Evolutionary conservation across 495 filamentous ascomycete genomes (phyloP), one percentile per base, ranked within the genome.

Genomic region (Ascodesmis nigricans): DNA sequence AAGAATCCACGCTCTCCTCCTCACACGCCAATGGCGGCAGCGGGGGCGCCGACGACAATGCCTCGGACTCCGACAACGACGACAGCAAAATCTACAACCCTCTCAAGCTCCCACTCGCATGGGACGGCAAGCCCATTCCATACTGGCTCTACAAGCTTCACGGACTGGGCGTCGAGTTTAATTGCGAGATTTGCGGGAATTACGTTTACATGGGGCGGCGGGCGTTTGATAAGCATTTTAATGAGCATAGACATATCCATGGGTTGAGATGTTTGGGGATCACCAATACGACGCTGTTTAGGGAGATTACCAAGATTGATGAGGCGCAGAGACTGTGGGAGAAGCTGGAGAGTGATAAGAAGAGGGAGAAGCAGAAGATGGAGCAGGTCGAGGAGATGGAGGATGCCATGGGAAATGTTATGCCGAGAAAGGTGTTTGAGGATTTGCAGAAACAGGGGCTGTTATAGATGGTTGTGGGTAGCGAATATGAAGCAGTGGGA

Each of bases 121-220:
- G 87, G 87, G 87, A 97, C 45, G 84, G 90, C 22, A 95, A 95
- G 51, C 87, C 87, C 10, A 97, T 97, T 47, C 87, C 87, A 9
- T 95, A 83, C 61, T 97, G 87, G 87, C 69, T 97, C 2, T 97
- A 93, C 64, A 84, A 92, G 47, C 62, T 97, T 10, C 87, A 97
- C 50, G 87, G 87, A 8, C 63, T 97, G 5, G 87, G 87, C 5
- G 81, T 92, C 22, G 87, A 97, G 46, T 92, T 91, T 43, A 65
- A 73, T 2, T 97, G 87, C 58, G 84, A 95, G 49, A 78, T 97
- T 26, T 97, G 90, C 53, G 87, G 87, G 31, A 93, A 93, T 55
- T 92, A 77, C 50, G 81, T 93, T 31, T 97, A 97, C 58, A 91
- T 90, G 69, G 87, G 87, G 11, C 67, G 87, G 26, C 68, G 87